A percentile compares a stretch with the other conserved stretches of the same genome.
These are phyloP conservation scores for Coprinellus aureogranulatus DNA, from an alignment of 768 basidiomycete species.

Conservation along the genomic window DNA sequence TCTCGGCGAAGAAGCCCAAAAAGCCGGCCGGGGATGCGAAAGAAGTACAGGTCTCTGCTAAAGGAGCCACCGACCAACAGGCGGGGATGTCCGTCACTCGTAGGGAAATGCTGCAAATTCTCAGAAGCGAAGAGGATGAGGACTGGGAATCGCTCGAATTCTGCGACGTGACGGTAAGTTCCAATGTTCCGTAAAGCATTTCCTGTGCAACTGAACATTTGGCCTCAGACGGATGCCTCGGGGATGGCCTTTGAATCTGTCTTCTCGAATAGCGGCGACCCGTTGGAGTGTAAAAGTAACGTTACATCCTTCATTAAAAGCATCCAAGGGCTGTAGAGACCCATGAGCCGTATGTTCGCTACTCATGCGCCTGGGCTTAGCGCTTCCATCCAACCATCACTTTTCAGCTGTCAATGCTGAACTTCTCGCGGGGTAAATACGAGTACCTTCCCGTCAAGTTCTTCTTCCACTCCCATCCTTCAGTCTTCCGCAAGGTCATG, in stretches of 20 bases:
- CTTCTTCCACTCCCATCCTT: background rate
- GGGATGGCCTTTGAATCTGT: constrained; percentile 56
- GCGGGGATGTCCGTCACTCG: constrained; percentile 64
- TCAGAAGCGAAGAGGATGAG: constrained; percentile 77
- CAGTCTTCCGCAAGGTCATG: constrained; percentile 12
- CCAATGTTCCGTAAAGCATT: background rate
- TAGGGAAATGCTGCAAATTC: constrained; percentile 73
- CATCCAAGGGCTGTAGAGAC: constrained; percentile 56
- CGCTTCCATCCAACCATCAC: no score
- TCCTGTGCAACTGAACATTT: background rate
- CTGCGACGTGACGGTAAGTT: constrained; percentile 59
- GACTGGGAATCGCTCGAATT: constrained; percentile 69
- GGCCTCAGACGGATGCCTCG: constrained; percentile 54
- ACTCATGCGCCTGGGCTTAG: no score
- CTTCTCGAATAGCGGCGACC: constrained; percentile 55
- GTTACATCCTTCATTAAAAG: constrained; percentile 56
- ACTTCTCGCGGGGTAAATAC: no score
- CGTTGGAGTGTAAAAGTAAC: constrained; percentile 53
- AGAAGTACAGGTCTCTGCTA: constrained; percentile 76
- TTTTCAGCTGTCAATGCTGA: no score
- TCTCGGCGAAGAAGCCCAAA: constrained; percentile 57
- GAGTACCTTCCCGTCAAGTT: background rate
- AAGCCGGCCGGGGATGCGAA: constrained; percentile 56
- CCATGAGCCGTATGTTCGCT: no score
- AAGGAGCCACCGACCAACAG: constrained; percentile 63